Evolutionary conservation across 1,284 basidiomycete genomes (phyloP).

Genomic region (Ustilago cynodontis): DNA sequence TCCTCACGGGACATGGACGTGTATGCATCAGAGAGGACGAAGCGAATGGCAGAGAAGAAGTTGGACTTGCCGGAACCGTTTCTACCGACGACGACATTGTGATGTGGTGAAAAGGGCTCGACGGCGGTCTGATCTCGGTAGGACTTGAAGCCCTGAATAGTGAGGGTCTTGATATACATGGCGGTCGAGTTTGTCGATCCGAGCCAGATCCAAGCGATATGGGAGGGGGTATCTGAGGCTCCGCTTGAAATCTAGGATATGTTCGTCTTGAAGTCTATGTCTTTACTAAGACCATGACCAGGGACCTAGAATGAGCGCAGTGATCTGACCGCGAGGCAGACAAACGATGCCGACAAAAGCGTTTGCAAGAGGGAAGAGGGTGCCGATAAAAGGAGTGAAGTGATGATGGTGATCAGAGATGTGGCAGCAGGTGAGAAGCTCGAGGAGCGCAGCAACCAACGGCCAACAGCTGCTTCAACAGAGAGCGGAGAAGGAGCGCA

Average conservation of each 20-base stretch:
- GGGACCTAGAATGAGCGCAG: background rate
- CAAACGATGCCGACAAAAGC: background rate
- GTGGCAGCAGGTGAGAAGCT: constrained; percentile 3
- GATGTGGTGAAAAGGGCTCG: constrained; percentile 72
- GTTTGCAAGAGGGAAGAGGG: background rate
- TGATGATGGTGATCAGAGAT: constrained; percentile 5
- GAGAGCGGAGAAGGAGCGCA: background rate
- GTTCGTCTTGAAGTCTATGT: constrained; percentile 10
- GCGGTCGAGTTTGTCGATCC: background rate
- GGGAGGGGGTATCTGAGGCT: background rate
- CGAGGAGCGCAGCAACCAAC: constrained; percentile 16
- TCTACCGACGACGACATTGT: constrained; percentile 70
- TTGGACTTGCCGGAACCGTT: constrained; percentile 71
- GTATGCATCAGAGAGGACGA: constrained; percentile 96
- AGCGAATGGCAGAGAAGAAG: constrained; percentile 80
- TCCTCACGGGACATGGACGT: constrained; percentile 95
- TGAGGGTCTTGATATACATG: constrained; percentile 64
- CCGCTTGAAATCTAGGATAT: background rate
- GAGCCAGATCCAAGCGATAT: background rate
- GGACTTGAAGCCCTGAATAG: constrained; percentile 86
- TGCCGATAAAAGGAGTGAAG: background rate
- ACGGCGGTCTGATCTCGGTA: constrained; percentile 78
- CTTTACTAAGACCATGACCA: constrained; percentile 13
- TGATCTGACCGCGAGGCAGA: background rate
- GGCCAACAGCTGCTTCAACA: background rate